Evolutionary conservation across 768 basidiomycete genomes (phyloP), one percentile per base, ranked within the genome.

Genomic region (Boletus subcaerulescens): DNA sequence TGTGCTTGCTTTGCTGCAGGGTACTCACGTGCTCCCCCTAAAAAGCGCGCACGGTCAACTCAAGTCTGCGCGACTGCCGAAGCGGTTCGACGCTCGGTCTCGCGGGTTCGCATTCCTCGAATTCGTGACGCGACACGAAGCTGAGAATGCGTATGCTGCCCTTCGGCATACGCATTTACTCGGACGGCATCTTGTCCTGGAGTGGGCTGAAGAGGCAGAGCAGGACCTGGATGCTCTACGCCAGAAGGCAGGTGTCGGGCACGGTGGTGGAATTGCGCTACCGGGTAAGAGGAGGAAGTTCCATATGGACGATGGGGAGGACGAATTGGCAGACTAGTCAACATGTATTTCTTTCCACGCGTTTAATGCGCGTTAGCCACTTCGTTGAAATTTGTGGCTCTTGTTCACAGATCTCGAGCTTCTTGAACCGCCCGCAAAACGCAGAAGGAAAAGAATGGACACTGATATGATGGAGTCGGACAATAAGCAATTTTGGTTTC

Each of bases 101-200:
- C 85, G 97, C 32, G 97, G 97, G 4, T 99, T 98, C 69, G 97
- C 94, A 2, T 99, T 98, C 76, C 78, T 98, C 63, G 95, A 99
- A 60, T 98, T 98, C 68, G 80, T 90, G 18, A 87, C 92, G 3
- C 81, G 90, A 17, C 84, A 85, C 46, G 96, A 99, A 64, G 96
- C 96, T 3, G 89, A 93, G 69, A 87, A 87, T 41, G 96, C 93
- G 0, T 93, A 87, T 70, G 83, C 81, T 26, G 85, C 92, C 12
- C 80, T 99, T 22, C 82, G 85, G 60, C 94, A 98, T 71, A 97
- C 95, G 0, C 97, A 98, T 78, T 85, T 98, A 62, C 84, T 99
- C 20, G 96, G 97, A 10, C 76, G 97, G 35, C 97, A 99, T 79
- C 74, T 99, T 42, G 93, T 98, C 4, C 75, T 99, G 41, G 87